Percentiles rank a stretch among this genome's conserved stretches.
These are phyloP conservation scores for Pichia ethanolica DNA, from an alignment of 805 yeast species.

Conservation along the genomic window DNA sequence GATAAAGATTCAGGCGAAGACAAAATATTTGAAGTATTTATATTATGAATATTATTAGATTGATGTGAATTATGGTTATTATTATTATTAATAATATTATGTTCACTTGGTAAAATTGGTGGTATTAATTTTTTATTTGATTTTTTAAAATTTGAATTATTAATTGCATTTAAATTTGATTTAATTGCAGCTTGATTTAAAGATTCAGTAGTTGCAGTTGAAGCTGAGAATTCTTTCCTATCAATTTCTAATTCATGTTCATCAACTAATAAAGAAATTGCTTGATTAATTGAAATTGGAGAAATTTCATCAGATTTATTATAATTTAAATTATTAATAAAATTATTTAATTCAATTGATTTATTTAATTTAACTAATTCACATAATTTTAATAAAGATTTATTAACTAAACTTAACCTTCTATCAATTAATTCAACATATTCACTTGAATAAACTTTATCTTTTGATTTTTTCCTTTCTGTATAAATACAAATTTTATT, in stretches of 20 bases:
- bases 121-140: neutral
- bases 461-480: slow-evolving; percentile 46
- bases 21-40: slow-evolving; percentile 4
- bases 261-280: slow-evolving; percentile 36
- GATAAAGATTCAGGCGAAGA: slow-evolving; percentile 24
- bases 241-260: slow-evolving; percentile 26
- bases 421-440: slow-evolving; percentile 60
- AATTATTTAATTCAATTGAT: neutral
- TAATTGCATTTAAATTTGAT: neutral
- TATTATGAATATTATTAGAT: neutral
- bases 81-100: neutral
- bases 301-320: slow-evolving; percentile 14
- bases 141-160: neutral
- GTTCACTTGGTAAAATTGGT: slow-evolving; percentile 10
- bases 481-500: slow-evolving; percentile 55
- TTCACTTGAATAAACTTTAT: slow-evolving; percentile 50
- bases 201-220: slow-evolving; percentile 1
- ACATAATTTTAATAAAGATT: slow-evolving; percentile 38
- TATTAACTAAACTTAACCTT: slow-evolving; percentile 44
- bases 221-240: slow-evolving; percentile 4
- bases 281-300: slow-evolving; percentile 38
- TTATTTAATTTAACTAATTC: slow-evolving; percentile 18
- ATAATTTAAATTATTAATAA: slow-evolving; percentile 12
- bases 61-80: no score
- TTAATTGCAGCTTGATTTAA: neutral